Percentiles rank a stretch among this genome's conserved stretches.
phyloP scores from a whole-genome alignment of 2,329 filamentous ascomycete genomes.

The Claviceps lovelessii region DNA sequence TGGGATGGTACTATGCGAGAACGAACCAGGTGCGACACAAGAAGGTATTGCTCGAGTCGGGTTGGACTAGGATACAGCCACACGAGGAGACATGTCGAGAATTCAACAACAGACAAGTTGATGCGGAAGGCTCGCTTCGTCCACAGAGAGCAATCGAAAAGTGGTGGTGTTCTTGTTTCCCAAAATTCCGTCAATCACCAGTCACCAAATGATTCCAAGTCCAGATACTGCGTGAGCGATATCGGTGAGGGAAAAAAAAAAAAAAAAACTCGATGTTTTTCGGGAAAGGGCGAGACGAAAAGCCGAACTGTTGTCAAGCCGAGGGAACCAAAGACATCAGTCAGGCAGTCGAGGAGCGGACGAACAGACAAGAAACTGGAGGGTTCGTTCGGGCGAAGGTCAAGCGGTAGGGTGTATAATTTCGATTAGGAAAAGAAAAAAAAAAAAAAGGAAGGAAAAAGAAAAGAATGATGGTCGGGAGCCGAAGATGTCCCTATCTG shows the following conservation, averaged over 20 bases:
- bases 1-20: background rate
- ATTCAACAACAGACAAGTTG: background rate
- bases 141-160: background rate
- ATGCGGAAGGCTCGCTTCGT: background rate
- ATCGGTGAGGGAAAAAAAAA: background rate
- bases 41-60: background rate
- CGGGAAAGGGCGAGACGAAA: background rate
- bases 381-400: background rate
- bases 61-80: background rate
- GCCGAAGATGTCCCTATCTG: background rate
- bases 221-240: background rate
- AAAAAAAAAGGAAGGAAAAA: background rate
- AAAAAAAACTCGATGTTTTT: background rate
- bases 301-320: background rate
- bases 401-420: no score
- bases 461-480: background rate
- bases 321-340: background rate
- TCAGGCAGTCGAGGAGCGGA: background rate
- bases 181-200: no score
- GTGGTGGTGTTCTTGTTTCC: background rate
- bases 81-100: constrained; percentile 5
- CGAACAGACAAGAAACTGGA: background rate
- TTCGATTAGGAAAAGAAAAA: no score
- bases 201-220: background rate
- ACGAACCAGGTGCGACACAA: constrained; percentile 1